Conservation (phyloP, 2,329 filamentous ascomycete genomes). For the Juglanconis oblonga region DNA sequence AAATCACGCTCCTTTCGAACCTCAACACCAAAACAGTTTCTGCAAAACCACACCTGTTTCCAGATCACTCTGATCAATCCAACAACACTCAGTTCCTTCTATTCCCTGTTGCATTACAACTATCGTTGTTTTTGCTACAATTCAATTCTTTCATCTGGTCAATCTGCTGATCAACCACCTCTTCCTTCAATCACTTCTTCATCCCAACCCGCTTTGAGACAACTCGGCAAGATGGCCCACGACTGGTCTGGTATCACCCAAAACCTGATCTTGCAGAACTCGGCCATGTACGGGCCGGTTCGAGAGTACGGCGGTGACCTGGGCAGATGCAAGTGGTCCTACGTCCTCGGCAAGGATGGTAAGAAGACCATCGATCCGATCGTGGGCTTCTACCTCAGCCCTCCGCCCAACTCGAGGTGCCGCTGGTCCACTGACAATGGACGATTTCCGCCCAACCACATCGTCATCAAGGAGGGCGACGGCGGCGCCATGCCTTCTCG, state of each 20-base stretch:
- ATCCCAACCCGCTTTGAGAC: not conserved
- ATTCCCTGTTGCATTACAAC: not conserved
- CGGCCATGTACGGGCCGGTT: not conserved
- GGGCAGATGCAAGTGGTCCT: slow-evolving; percentile 5
- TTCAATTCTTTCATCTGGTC: not conserved
- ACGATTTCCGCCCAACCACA: not conserved
- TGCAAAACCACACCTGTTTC: not conserved
- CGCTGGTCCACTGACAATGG: slow-evolving; percentile 21
- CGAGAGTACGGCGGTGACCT: not conserved
- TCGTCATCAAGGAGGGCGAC: not conserved
- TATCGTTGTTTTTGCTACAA: not conserved
- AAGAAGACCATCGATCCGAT: slow-evolving; percentile 14
- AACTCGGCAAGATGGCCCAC: slow-evolving; percentile 3
- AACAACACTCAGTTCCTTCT: not conserved
- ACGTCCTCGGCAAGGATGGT: slow-evolving; percentile 3
- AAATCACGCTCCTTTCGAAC: not conserved
- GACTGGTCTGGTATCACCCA: slow-evolving; percentile 19
- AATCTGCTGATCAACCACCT: not conserved
- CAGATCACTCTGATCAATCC: not conserved
- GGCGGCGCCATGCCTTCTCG: slow-evolving; percentile 1
- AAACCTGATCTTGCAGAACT: slow-evolving; percentile 26
- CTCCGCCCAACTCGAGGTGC: slow-evolving; percentile 10
- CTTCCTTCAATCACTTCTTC: not conserved
- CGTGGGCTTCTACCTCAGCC: slow-evolving; percentile 19
- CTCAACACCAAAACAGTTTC: not conserved